Evolutionary conservation across 805 yeast species (phyloP), one percentile per base, ranked within the genome.

Genomic region (Sugiyamaella boreocaroliniensis): DNA sequence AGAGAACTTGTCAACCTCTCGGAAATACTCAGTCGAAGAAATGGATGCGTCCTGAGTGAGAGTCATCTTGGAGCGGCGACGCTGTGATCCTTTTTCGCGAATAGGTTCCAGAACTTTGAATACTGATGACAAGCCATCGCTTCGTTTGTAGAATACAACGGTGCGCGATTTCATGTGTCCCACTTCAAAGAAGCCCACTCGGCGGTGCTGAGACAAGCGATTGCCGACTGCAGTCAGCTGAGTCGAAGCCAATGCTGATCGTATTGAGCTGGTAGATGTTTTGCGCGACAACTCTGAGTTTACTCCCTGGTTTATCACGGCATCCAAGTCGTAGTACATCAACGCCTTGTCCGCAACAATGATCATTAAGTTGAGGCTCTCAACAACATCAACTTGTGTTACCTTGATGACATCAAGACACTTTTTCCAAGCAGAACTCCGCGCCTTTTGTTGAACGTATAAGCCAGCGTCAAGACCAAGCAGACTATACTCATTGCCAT

Each of bases 141-240:
- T 75, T 62, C 78, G 80, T 68, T 81, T 79, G 66, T 75, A 78
- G 61, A 76, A 79, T 52, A 83, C 66, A 76, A 79, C 74, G 43
- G 73, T 79, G 56, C 80, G 74, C 66, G 80, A 81, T 53, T 81
- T 76, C 63, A 89, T 88, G 29, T 74, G 77, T 0, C 93, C 96
- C 55, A 85, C 71, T 47, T 77, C 78, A 68, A 86, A 89, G 57
- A 77, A 82, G 1, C 77, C 68, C 0, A 82, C 81, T 64, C 80
- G 68, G 65, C 69, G 47, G 40, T 58, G 58, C 34, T 59, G 60
- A n/a, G 67, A 66, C 11, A 71, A 53, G 16, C 65, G 75, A 61
- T 80, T 83, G 14, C 86, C 82, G 19, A 78, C 43, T 16, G 71
- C 19, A 51, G 49, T 22, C 5, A 19, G n/a, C 15, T 32, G 41